Percentiles rank a stretch among this genome's conserved stretches.
Evolutionary conservation across 768 basidiomycete genomes (phyloP).

Genomic region (Naganishia friedmannii): DNA sequence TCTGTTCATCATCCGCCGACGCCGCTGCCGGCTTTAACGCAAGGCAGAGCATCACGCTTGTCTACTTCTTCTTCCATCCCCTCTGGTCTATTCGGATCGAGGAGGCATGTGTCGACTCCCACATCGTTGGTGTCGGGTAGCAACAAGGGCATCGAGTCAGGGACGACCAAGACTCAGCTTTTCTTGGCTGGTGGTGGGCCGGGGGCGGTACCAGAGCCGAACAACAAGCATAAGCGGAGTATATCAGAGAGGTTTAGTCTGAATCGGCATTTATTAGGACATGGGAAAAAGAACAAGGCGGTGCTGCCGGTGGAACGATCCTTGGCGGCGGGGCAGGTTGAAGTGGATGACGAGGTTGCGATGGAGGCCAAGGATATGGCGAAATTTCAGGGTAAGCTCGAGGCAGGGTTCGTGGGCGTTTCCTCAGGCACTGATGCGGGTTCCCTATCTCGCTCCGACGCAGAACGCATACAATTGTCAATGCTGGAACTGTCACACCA

Average conservation of each 20-base stretch:
- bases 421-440: neutral
- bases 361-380: constrained; percentile 12
- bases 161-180: neutral
- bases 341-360: constrained; percentile 1
- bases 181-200: neutral
- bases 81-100: constrained; percentile 3
- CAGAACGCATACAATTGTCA: constrained; percentile 24
- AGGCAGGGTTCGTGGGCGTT: neutral
- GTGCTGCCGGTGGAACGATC: neutral
- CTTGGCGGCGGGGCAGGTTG: neutral
- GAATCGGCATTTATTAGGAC: constrained; percentile 8
- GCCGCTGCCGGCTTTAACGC: neutral
- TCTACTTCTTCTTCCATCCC: constrained; percentile 9
- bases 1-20: neutral
- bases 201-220: neutral
- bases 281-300: neutral
- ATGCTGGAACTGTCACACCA: constrained; percentile 25
- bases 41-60: neutral
- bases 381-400: constrained; percentile 9
- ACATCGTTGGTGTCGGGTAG: neutral
- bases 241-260: constrained; percentile 18
- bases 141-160: neutral
- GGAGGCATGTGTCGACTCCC: neutral
- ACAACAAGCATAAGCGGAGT: constrained; percentile 17
- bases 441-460: neutral